Percentiles rank a stretch among this genome's conserved stretches.
These are phyloP conservation scores for Triticum dicoccoides DNA, from an alignment of 176 grass and related monocot species.

Conservation along the genomic window DNA sequence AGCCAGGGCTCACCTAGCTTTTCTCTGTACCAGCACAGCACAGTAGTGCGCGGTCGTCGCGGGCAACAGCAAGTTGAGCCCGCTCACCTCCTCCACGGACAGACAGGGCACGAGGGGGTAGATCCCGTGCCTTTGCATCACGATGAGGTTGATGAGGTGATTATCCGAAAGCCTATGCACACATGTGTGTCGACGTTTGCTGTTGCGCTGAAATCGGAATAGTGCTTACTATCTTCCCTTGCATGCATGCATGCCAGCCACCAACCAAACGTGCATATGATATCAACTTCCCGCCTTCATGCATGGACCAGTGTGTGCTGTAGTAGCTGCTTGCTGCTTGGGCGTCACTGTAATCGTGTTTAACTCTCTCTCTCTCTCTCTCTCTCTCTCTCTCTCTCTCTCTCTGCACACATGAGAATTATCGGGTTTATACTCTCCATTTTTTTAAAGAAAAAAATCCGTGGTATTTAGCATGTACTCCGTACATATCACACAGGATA, in stretches of 20 bases:
- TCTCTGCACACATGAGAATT: no score
- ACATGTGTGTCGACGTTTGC: not conserved
- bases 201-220: slow-evolving; percentile 12
- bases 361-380: not conserved
- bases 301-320: not conserved
- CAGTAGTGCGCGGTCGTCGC: not conserved
- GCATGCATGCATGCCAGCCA: not conserved
- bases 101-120: slow-evolving; percentile 2
- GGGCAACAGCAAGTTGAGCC: not conserved
- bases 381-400: no score
- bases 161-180: not conserved
- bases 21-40: not conserved
- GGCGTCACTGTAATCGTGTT: not conserved
- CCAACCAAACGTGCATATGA: slow-evolving; percentile 1
- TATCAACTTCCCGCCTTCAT: not conserved
- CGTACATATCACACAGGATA: not conserved
- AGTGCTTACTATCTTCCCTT: not conserved
- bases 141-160: not conserved
- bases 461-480: not conserved
- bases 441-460: no score
- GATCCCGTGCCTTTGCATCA: not conserved
- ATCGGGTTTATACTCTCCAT: no score
- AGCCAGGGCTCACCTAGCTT: not conserved
- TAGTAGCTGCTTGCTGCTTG: not conserved
- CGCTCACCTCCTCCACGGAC: not conserved